Evolutionary conservation across 2,329 filamentous ascomycete genomes (phyloP), one percentile per base, ranked within the genome.

Genomic region (Dactylellina haptotyla): DNA sequence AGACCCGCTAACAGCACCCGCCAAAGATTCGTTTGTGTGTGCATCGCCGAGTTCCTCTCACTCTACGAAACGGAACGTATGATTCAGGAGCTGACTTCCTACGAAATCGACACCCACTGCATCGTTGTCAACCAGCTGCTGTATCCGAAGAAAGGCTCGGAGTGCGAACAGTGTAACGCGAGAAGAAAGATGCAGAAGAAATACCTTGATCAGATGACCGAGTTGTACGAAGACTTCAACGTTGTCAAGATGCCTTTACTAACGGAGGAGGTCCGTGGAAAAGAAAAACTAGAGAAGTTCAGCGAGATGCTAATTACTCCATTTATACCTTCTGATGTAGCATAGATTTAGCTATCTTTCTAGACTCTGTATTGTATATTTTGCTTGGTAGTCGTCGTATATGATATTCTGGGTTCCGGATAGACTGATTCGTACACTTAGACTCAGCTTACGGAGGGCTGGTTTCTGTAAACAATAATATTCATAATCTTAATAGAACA

Each of bases 1-100:
- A 23, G 9, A 32, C 14, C n/a, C n/a, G 18, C 25, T 37, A 16
- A 20, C 46, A 37, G 54, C 32, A 54, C 34, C 78, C 97, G 93
- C 23, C 59, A 59, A 61, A 99, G 95, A 0, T 99, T 99, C 80
- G 93, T 99, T 61, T 98, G 95, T 81, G 95, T 99, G 74, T 97
- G 95, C 82, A 99, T 99, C 81, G 92, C 95, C 59, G 95, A 99
- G 83, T 99, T 99, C 84, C 82, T 99, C 78, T 93, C 90, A 37
- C 86, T 99, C 58, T 99, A 99, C 84, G 95, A 99, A 86, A 99
- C 95, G 75, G 95, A 99, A 85, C 91, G 95, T 79, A 98, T 99
- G 95, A 98, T 99, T 79, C 95, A 99, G 85, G 95, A 99, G 84
- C 85, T 99, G 75, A 89, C 92, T 51, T 90, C 87, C 81, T 99